Evolutionary conservation across 2,329 filamentous ascomycete species (phyloP).

Genomic region (Aureobasidium sp.): DNA sequence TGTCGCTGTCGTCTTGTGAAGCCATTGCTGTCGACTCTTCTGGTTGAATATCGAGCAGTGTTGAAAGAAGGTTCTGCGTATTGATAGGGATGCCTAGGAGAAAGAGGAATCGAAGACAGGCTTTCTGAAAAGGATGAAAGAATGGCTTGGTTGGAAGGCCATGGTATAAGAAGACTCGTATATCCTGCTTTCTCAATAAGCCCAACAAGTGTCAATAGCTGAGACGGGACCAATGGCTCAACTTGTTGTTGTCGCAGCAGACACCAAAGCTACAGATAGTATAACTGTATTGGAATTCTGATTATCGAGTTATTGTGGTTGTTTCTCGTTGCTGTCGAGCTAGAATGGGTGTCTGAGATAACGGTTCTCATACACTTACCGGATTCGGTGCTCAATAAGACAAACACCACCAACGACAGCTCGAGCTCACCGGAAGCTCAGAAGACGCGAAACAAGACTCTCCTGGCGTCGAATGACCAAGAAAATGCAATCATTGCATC

Average conservation of each 20-base stretch:
- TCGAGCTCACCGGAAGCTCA: background rate
- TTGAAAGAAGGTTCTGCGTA: background rate
- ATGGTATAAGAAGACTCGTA: background rate
- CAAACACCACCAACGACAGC: background rate
- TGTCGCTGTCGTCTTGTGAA: background rate
- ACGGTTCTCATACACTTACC: background rate
- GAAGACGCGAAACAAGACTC: no score
- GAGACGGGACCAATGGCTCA: background rate
- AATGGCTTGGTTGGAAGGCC: background rate
- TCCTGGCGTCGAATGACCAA: no score
- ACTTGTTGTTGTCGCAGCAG: background rate
- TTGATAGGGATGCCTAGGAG: no score
- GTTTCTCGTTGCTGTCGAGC: background rate
- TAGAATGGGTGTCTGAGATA: background rate
- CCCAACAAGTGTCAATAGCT: slow-evolving; percentile 1
- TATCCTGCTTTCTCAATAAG: background rate
- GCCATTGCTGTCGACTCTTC: background rate
- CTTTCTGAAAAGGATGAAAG: slow-evolving; percentile 1
- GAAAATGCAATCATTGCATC: no score
- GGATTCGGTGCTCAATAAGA: slow-evolving; percentile 17
- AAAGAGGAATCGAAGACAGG: background rate
- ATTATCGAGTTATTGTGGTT: background rate
- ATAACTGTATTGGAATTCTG: background rate
- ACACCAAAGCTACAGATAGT: background rate
- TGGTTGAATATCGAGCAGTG: background rate